Evolutionary conservation across 2,329 filamentous ascomycete species (phyloP).

Genomic region (Zasmidium angulare): DNA sequence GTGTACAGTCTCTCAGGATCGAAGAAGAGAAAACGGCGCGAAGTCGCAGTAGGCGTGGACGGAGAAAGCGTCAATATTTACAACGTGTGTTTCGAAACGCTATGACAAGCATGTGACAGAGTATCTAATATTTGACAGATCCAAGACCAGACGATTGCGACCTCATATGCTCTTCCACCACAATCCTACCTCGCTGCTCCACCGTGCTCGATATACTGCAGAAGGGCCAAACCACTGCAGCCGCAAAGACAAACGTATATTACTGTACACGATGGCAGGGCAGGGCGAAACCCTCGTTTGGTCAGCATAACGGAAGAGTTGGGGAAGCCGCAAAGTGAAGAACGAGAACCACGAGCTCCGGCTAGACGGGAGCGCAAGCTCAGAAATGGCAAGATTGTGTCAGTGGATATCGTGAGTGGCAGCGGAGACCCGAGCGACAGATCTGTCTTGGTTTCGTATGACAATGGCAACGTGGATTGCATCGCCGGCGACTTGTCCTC

Average conservation of each 20-base stretch:
- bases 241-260: conserved; percentile 59
- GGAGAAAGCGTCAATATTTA: conserved; percentile 64
- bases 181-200: conserved; percentile 57
- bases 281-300: conserved; percentile 50
- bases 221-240: conserved; percentile 42
- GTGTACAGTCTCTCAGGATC: conserved; percentile 56
- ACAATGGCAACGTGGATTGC: conserved; percentile 32
- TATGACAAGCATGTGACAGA: neutral
- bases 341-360: conserved; percentile 31
- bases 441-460: conserved; percentile 30
- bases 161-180: conserved; percentile 62
- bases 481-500: conserved; percentile 29
- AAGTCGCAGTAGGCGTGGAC: conserved; percentile 60
- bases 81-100: conserved; percentile 47
- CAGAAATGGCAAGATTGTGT: conserved; percentile 29
- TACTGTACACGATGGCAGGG: conserved; percentile 47
- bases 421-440: neutral
- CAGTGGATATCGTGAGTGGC: conserved; percentile 22
- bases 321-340: conserved; percentile 19
- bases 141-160: conserved; percentile 59
- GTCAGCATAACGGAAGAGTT: conserved; percentile 56
- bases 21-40: conserved; percentile 62
- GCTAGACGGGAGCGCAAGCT: conserved; percentile 32
- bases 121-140: conserved; percentile 44
- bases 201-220: conserved; percentile 59